Evolutionary conservation across 2,329 filamentous ascomycete species (phyloP).

Genomic region (Cordyceps pruinosa): DNA sequence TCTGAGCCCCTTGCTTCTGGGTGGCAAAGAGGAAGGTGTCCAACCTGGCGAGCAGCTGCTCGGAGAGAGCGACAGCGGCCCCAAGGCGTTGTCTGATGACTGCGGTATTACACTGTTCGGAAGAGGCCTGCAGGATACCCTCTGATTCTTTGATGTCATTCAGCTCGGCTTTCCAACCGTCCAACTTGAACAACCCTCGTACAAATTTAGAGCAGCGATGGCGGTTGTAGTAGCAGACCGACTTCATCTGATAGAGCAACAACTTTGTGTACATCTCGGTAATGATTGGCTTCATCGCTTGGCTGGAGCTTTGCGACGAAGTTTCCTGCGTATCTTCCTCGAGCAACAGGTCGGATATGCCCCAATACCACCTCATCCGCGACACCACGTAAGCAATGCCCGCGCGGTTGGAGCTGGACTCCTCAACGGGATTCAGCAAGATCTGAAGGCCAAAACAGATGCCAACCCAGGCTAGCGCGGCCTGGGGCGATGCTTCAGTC

Average conservation of each 20-base stretch:
- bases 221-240: conserved; percentile 29
- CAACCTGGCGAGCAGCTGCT: too few species aligned
- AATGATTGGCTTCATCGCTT: conserved; percentile 21
- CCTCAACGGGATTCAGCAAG: not conserved
- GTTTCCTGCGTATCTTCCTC: not conserved
- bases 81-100: not conserved
- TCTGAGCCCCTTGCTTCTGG: too few species aligned
- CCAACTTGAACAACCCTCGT: conserved; percentile 23
- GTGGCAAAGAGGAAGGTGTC: too few species aligned
- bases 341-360: conserved; percentile 24
- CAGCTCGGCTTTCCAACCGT: conserved; percentile 29
- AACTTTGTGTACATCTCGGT: conserved; percentile 31
- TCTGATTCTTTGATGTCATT: conserved; percentile 24
- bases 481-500: not conserved
- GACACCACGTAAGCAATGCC: not conserved
- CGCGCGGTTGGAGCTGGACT: not conserved
- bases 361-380: not conserved
- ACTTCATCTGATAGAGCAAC: conserved; percentile 35
- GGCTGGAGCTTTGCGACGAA: conserved; percentile 13
- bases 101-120: not conserved
- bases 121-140: conserved; percentile 7
- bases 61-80: too few species aligned
- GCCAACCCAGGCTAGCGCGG: not conserved
- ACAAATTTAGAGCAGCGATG: conserved; percentile 22
- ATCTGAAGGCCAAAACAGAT: not conserved